Base-by-base conservation (phyloP, 1,284 basidiomycete species). In the Entoloma clypeatum region DNA sequence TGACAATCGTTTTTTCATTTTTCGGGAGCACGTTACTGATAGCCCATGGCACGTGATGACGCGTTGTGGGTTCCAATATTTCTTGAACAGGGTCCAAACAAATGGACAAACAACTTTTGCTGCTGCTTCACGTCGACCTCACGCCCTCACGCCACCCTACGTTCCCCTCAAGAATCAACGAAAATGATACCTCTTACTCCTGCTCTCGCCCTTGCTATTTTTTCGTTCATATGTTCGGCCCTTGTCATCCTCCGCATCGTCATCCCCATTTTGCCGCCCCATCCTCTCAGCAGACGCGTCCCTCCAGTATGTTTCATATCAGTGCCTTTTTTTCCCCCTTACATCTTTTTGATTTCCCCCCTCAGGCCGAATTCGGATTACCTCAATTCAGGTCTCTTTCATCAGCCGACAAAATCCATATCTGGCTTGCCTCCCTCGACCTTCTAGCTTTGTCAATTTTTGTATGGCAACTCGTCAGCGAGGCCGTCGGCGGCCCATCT, bases 181-280 rank as follows among this genome's bases (percentile, higher is more conserved):
- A 62, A 58, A 50, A 84, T 84, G 79, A 68, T 82, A 55, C 76
- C 81, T 39, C 72, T 85, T 58, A 63, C 79, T 58, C 75, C 77
- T 31, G 70, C 79, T 39, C 67, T 87, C 54, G 71, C 69, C 36
- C 74, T 86, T 52, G 74, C 77, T 59, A 71, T 86, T 55, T 46
- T 82, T 52, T 86, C 83, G 36, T 81, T 86, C 63, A 58, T 77
- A 54, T 74, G 70, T 57, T 86, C 84, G 41, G 77, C 71, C 54
- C 84, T 83, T 56, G 72, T 85, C 54, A 76, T 86, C 63, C 73
- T 86, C 53, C 77, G 79, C 55, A 79, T 82, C 57, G 56, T 84
- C 53, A 68, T 84, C 55, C 81, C 84, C 45, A 78, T 85, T 57
- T 60, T 86, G 43, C 82, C 81, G 26, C 78, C 80, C 41, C 73